Evolutionary conservation across 768 basidiomycete species (phyloP).

Genomic region (Suillus hirtellus): DNA sequence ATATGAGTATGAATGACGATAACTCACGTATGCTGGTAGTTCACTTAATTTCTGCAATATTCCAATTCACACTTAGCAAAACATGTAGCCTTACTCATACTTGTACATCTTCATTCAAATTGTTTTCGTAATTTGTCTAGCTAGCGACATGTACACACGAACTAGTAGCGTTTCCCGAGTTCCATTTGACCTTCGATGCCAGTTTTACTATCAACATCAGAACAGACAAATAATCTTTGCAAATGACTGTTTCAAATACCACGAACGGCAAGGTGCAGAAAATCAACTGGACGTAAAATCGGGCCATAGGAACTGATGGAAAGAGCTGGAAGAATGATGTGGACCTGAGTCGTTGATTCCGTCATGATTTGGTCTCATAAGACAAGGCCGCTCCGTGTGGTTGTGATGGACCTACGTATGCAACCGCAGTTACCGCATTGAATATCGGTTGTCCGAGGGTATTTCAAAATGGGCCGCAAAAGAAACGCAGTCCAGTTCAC

Average conservation of each 20-base stretch:
- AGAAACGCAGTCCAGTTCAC: constrained; percentile 83
- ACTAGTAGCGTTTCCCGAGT: constrained; percentile 35
- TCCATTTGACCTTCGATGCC: constrained; percentile 68
- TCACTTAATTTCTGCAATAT: background rate
- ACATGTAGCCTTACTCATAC: constrained; percentile 11
- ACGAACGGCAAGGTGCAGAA: constrained; percentile 6
- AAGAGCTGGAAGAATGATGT: constrained; percentile 25
- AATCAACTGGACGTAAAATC: background rate
- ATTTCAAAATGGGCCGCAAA: constrained; percentile 90
- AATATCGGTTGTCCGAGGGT: background rate
- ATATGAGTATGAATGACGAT: constrained; percentile 18
- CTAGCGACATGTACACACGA: background rate
- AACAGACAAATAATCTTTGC: constrained; percentile 2
- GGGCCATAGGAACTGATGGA: constrained; percentile 4
- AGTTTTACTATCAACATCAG: constrained; percentile 54
- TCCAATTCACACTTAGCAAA: constrained; percentile 4
- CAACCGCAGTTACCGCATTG: constrained; percentile 7
- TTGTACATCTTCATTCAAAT: constrained; percentile 1
- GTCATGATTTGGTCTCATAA: constrained; percentile 85
- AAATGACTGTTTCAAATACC: background rate
- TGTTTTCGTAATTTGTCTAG: background rate
- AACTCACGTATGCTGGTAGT: constrained; percentile 1
- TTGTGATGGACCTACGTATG: constrained; percentile 82
- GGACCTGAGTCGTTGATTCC: constrained; percentile 74
- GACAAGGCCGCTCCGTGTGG: constrained; percentile 82